phyloP scores from a whole-genome alignment of 345 rosid genomes.

The Mallotus nudiflorus region DNA sequence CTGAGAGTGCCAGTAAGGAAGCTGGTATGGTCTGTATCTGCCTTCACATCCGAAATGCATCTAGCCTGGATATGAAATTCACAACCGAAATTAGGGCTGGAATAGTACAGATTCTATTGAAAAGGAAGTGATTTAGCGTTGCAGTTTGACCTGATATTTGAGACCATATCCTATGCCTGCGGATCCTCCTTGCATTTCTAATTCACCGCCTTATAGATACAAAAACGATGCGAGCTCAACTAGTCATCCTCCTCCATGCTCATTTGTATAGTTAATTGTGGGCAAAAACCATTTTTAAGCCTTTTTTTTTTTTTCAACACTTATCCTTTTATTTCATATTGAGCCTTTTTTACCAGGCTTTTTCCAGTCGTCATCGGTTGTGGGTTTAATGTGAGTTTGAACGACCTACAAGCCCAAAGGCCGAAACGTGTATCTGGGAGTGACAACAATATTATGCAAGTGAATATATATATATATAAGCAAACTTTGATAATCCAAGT shows the following conservation, averaged over 20 bases:
- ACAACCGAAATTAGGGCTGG: constrained; percentile 6
- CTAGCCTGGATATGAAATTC: constrained; percentile 53
- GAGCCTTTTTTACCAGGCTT: too few species aligned
- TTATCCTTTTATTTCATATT: too few species aligned
- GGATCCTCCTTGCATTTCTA: constrained; percentile 80
- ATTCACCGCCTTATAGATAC: not conserved
- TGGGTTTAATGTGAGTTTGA: too few species aligned
- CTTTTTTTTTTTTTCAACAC: not conserved
- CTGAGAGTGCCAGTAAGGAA: constrained; percentile 96
- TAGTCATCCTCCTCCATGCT: not conserved
- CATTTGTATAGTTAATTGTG: too few species aligned
- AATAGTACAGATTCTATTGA: not conserved
- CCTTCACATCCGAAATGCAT: constrained; percentile 91
- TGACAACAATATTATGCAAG: too few species aligned
- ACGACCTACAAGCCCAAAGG: too few species aligned
- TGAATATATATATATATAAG: too few species aligned
- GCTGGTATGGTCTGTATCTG: constrained; percentile 92
- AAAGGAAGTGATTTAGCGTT: not conserved
- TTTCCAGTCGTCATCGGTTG: too few species aligned
- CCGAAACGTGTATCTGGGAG: too few species aligned
- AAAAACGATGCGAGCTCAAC: not conserved
- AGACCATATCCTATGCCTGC: constrained; percentile 88
- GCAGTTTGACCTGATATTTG: constrained; percentile 67
- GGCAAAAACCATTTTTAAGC: not conserved
- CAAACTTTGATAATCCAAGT: too few species aligned